These are phyloP conservation scores for Phytophthora sansomeana DNA, from an alignment of 352 stramenopile species.

Conservation along the genomic window DNA sequence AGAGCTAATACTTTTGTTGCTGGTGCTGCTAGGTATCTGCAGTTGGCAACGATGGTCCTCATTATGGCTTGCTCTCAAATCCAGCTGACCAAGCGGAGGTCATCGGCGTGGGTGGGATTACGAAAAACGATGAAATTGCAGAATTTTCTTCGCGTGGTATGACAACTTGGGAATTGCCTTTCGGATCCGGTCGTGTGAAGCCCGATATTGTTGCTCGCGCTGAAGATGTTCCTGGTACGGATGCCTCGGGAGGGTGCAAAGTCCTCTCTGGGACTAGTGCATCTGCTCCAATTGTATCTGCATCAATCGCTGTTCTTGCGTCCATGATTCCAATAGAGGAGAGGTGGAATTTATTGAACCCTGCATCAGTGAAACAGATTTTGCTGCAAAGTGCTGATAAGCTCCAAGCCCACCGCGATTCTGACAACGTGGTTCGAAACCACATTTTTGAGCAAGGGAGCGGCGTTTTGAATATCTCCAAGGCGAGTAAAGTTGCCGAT, in stretches of 20 bases:
- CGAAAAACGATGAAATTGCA: slow-evolving; percentile 60
- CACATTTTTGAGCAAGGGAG: slow-evolving; percentile 90
- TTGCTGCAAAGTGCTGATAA: slow-evolving; percentile 63
- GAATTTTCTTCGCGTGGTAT: slow-evolving; percentile 86
- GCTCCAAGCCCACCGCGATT: slow-evolving; percentile 42
- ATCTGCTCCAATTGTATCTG: slow-evolving; percentile 83
- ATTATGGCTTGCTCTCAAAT: slow-evolving; percentile 88
- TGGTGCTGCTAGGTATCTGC: slow-evolving; percentile 62
- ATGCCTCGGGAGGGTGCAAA: slow-evolving; percentile 60
- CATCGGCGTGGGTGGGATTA: slow-evolving; percentile 84
- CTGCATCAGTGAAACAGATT: slow-evolving; percentile 78
- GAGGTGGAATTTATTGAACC: slow-evolving; percentile 67
- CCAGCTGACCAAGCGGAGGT: slow-evolving; percentile 88
- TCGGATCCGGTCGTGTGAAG: slow-evolving; percentile 87
- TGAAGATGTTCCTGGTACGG: slow-evolving; percentile 71
- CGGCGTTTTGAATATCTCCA: slow-evolving; percentile 74
- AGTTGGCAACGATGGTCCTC: slow-evolving; percentile 86
- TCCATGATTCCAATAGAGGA: slow-evolving; percentile 68
- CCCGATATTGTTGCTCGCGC: slow-evolving; percentile 82
- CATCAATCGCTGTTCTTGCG: slow-evolving; percentile 75
- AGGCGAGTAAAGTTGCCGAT: slow-evolving; percentile 56
- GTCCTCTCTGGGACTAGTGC: slow-evolving; percentile 86
- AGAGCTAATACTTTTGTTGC: slow-evolving; percentile 3
- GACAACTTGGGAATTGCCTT: slow-evolving; percentile 87
- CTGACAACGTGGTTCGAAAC: slow-evolving; percentile 62